Evolutionary conservation across 306 rosid species (phyloP).

Genomic region (Prinsepia uniflora): DNA sequence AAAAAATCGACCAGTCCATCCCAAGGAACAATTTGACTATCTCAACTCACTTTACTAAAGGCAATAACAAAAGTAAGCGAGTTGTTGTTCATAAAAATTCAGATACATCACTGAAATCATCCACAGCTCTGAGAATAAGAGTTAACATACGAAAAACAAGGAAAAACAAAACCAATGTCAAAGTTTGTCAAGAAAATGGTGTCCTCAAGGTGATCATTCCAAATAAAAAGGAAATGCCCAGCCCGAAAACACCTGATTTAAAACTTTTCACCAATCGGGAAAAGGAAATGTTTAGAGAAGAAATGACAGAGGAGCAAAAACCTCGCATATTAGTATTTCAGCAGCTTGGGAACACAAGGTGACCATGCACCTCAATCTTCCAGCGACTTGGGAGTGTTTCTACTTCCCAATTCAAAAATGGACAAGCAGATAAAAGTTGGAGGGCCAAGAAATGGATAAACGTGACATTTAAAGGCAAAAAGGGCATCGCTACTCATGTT

Average conservation of each 20-base stretch:
- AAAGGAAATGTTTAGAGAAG: neutral
- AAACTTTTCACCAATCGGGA: neutral
- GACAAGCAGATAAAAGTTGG: too few species aligned
- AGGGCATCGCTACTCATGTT: neutral
- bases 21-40: too few species aligned
- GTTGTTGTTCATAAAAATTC: too few species aligned
- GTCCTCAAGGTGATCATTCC: neutral
- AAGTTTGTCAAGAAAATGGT: neutral
- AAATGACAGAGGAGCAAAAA: too few species aligned
- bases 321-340: neutral
- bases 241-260: fast-evolving
- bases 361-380: too few species aligned
- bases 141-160: neutral
- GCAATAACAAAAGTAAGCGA: too few species aligned
- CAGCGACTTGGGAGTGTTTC: neutral
- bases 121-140: too few species aligned
- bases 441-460: too few species aligned
- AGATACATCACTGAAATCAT: too few species aligned
- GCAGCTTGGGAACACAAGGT: neutral
- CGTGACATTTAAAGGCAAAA: too few species aligned
- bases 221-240: neutral
- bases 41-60: too few species aligned
- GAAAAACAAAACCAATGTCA: fast-evolving
- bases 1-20: neutral
- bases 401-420: too few species aligned